Evolutionary conservation across 805 yeast species (phyloP).

Genomic region (Kodamaea fukazawae): DNA sequence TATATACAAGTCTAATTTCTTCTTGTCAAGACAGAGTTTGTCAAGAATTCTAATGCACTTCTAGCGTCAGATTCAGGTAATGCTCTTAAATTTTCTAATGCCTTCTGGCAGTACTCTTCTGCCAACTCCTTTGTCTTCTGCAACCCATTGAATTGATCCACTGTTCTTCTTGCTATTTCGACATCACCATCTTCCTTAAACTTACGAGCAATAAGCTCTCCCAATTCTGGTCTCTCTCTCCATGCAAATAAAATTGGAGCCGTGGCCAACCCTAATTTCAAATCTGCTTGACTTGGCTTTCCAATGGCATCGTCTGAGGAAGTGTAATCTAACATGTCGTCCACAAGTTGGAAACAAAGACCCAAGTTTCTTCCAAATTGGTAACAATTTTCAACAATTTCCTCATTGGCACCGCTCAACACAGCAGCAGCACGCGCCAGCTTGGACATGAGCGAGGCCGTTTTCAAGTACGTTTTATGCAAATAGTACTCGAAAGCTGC

Average conservation of each 20-base stretch:
- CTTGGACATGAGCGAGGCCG: constrained; percentile 92
- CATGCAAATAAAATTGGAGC: constrained; percentile 96
- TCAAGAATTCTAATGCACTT: constrained; percentile 79
- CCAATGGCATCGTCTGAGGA: constrained; percentile 83
- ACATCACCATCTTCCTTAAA: constrained; percentile 81
- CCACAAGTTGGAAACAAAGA: constrained; percentile 92
- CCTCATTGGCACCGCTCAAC: constrained; percentile 75
- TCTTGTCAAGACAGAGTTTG: constrained; percentile 81
- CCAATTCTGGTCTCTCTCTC: constrained; percentile 82
- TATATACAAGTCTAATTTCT: constrained; percentile 45
- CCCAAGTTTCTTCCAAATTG: constrained; percentile 92
- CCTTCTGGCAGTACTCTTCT: constrained; percentile 69
- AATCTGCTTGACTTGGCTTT: constrained; percentile 94
- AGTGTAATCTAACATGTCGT: constrained; percentile 93
- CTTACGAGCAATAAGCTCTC: constrained; percentile 78
- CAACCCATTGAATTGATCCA: constrained; percentile 68
- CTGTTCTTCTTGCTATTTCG: constrained; percentile 74
- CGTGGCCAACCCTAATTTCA: constrained; percentile 91
- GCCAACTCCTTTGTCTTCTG: constrained; percentile 76
- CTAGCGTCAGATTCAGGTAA: constrained; percentile 89
- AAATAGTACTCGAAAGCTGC: constrained; percentile 94
- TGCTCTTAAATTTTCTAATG: constrained; percentile 64
- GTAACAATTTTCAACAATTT: constrained; percentile 80
- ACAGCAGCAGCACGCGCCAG: constrained; percentile 92
- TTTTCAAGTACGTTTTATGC: constrained; percentile 92